Conservation (phyloP, 345 rosid species). For the Anacardium occidentale region DNA sequence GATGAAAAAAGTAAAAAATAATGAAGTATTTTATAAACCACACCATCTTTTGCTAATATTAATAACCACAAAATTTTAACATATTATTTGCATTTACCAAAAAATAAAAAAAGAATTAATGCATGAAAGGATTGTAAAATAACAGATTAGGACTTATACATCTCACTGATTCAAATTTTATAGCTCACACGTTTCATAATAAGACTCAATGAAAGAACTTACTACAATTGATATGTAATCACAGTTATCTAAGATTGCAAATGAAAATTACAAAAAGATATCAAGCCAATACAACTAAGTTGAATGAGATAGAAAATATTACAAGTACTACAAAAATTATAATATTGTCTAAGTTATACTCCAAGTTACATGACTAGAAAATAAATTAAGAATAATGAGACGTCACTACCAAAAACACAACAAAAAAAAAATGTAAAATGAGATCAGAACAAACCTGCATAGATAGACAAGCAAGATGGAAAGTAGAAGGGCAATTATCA, state of each 20-base stretch:
- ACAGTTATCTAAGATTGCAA: not conserved
- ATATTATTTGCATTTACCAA: not conserved
- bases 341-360: not conserved
- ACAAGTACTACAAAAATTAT: no score
- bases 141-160: not conserved
- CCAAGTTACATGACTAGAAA: not conserved
- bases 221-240: not conserved
- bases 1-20: not conserved
- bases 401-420: not conserved
- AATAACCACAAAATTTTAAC: not conserved
- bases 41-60: not conserved
- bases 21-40: not conserved
- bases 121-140: not conserved
- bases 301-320: not conserved
- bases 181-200: not conserved
- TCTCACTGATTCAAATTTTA: not conserved
- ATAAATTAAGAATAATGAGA: not conserved
- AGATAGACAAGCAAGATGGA: slow-evolving; percentile 79
- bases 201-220: not conserved
- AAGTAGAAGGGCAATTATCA: slow-evolving; percentile 91
- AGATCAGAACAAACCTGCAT: slow-evolving; percentile 57
- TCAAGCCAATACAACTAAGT: not conserved
- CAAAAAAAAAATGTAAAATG: slow-evolving; percentile 3
- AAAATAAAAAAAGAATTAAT: not conserved
- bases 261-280: not conserved